Evolutionary conservation across 169 alveolate species (phyloP).

Genomic region (Plasmodium vinckei): DNA sequence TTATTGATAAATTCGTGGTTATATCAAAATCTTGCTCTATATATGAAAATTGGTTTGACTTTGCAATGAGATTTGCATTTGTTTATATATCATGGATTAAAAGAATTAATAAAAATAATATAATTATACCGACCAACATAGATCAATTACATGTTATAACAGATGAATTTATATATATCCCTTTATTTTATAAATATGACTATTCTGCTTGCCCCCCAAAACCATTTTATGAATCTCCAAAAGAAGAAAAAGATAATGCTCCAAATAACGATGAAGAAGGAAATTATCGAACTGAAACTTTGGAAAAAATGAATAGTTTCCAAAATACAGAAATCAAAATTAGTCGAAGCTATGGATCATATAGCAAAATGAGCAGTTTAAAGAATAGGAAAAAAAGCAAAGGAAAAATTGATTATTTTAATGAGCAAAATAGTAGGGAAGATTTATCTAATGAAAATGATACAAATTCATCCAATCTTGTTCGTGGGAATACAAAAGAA

Average conservation of each 20-base stretch:
- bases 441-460: conserved; percentile 14
- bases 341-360: conserved; percentile 71
- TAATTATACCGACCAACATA: conserved; percentile 31
- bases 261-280: conserved; percentile 2
- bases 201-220: neutral
- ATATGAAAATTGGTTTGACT: conserved; percentile 76
- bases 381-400: conserved; percentile 52
- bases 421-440: conserved; percentile 6
- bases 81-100: conserved; percentile 76
- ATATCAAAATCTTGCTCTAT: conserved; percentile 24
- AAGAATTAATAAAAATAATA: conserved; percentile 23
- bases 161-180: conserved; percentile 44
- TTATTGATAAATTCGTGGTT: conserved; percentile 60
- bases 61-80: conserved; percentile 67
- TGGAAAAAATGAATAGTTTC: conserved; percentile 67
- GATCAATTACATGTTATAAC: conserved; percentile 31
- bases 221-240: neutral
- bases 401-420: neutral
- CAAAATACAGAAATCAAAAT: conserved; percentile 73
- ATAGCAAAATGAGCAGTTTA: conserved; percentile 29
- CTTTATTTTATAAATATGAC: conserved; percentile 47
- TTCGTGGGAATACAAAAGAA: neutral
- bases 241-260: neutral
- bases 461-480: neutral
- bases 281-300: conserved; percentile 4